Conservation (phyloP, 1,139 yeast genomes). For the Saccharomyces hybrid region DNA sequence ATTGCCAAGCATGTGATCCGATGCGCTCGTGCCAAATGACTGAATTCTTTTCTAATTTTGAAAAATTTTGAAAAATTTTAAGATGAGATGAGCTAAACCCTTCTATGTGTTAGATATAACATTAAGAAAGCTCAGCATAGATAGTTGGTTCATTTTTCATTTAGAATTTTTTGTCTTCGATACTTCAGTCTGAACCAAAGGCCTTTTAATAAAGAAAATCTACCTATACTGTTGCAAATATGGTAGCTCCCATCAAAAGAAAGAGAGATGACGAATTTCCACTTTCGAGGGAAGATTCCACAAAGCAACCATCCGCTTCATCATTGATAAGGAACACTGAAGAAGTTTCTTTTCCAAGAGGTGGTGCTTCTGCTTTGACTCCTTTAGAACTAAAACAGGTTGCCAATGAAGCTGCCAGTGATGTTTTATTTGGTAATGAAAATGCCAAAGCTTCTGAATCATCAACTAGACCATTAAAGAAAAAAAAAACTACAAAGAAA, state of each 20-base stretch:
- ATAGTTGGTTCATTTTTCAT: not conserved
- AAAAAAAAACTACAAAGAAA: conserved; percentile 32
- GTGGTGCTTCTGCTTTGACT: conserved; percentile 78
- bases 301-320: conserved; percentile 32
- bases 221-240: conserved; percentile 1
- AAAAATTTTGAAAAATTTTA: not conserved
- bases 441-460: conserved; percentile 25
- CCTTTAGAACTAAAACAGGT: conserved; percentile 90
- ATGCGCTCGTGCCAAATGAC: not conserved
- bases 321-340: conserved; percentile 28
- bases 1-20: not conserved
- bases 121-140: not conserved
- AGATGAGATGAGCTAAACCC: not conserved
- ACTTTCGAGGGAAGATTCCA: conserved; percentile 32
- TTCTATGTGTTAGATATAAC: not conserved
- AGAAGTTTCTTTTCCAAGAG: conserved; percentile 88
- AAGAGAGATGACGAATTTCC: conserved; percentile 37
- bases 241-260: conserved; percentile 28
- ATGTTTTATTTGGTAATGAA: conserved; percentile 58
- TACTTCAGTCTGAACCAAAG: not conserved
- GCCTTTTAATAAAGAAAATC: not conserved
- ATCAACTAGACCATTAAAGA: conserved; percentile 33
- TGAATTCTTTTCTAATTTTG: not conserved
- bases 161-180: not conserved
- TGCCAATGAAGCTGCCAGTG: conserved; percentile 84